Percentiles rank a stretch among this genome's conserved stretches.
These are phyloP conservation scores for Syzygium jambos DNA, from an alignment of 345 rosid species.

Conservation along the genomic window DNA sequence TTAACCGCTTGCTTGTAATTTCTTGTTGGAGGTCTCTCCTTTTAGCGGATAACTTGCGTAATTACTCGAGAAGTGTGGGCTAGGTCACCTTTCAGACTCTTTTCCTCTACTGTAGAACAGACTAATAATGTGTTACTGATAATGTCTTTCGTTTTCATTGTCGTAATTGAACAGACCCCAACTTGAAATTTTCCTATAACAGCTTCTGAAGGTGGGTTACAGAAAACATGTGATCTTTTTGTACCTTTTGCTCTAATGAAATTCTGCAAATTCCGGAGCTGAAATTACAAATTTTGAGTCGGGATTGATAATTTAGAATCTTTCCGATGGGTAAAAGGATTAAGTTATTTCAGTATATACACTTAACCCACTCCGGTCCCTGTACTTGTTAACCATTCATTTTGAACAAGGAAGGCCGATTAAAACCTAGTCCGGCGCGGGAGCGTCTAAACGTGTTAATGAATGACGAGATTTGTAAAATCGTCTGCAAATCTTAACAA, in stretches of 20 bases:
- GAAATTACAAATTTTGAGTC: not conserved
- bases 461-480: not conserved
- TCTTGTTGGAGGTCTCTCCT: not conserved
- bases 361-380: too few species aligned
- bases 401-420: fast-evolving
- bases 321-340: not conserved
- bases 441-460: not conserved
- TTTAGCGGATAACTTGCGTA: not conserved
- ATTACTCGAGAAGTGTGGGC: not conserved
- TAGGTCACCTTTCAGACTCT: not conserved
- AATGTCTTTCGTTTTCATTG: not conserved
- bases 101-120: not conserved
- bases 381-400: not conserved
- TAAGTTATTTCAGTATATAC: not conserved
- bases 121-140: not conserved
- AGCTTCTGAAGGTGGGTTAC: not conserved
- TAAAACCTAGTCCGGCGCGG: not conserved
- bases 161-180: too few species aligned
- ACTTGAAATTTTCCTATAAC: not conserved
- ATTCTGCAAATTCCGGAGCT: not conserved
- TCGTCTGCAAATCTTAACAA: not conserved
- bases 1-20: not conserved
- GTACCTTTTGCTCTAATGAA: not conserved
- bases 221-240: not conserved
- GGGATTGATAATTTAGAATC: not conserved